These are phyloP conservation scores for Pichia californica DNA, from an alignment of 805 yeast species.

Conservation along the genomic window DNA sequence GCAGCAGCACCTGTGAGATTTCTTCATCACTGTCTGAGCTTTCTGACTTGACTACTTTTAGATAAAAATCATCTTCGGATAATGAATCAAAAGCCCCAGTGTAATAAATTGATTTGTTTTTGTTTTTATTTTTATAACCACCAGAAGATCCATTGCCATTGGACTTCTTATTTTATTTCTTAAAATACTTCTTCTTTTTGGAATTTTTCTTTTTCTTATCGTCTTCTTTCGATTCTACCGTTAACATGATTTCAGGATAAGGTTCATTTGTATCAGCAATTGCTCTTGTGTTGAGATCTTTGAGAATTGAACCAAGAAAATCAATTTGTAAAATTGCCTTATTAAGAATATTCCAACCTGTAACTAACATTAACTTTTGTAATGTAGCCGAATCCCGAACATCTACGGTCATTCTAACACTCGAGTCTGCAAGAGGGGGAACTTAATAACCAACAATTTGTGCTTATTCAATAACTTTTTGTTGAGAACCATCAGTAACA, in stretches of 20 bases:
- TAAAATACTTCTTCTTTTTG: not conserved
- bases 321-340: not conserved
- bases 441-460: not conserved
- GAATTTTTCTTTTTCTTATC: not conserved
- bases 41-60: too few relatives aligned
- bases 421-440: not conserved
- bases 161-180: too few relatives aligned
- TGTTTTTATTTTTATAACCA: too few relatives aligned
- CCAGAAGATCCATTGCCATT: too few relatives aligned
- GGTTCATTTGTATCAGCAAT: not conserved
- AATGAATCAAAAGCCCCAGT: too few relatives aligned
- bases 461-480: not conserved
- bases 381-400: not conserved
- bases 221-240: not conserved
- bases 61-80: too few relatives aligned
- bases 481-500: not conserved
- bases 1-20: not conserved
- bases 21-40: too few relatives aligned
- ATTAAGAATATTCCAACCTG: not conserved
- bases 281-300: not conserved
- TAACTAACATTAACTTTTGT: not conserved
- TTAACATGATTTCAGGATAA: slow-evolving; percentile 1
- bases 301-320: not conserved
- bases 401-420: not conserved
- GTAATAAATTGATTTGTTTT: too few relatives aligned